Evolutionary conservation across 2,329 filamentous ascomycete species (phyloP), one percentile per base, ranked within the genome.

Genomic region (Monilinia fructicola): DNA sequence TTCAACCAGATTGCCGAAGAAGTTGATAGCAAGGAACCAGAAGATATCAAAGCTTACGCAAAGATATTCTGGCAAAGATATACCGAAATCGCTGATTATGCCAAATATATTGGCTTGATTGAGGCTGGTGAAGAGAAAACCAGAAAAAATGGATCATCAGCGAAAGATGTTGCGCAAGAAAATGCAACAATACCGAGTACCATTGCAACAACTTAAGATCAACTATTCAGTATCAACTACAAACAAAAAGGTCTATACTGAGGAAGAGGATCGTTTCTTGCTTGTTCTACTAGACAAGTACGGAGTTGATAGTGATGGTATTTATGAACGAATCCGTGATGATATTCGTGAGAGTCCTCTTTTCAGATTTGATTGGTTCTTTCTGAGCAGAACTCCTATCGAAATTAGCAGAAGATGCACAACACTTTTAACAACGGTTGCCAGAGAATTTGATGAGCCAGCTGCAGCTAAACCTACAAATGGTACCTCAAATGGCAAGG

Each of bases 331-430:
- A 77, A 97, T 99, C 76, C 90, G 95, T n/a, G 94, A 98, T 71
- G 95, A 98, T 77, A 97, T 99, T 71, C 90, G 93, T 44, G 93
- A 97, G 71, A 94, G 90, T 66, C 93, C 95, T 12, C 82, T 99
- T 4, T 99, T 99, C 85, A 88, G 95, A 50, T 99, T 99, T 74
- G 95, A 99, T 77, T 99, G 96, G 96, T 99, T 99, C 82, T 97
- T 99, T 83, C 84, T 99, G 52, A 96, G 92, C 77, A 87, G 95
- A 55, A 99, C 94, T 4, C 92, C 95, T 0, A 89, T 93, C 60
- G 95, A 99, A 79, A 90, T 99, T 73, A 90, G 92, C 69, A 89
- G 95, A 73, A 87, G 96, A 63, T 98, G 95, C 80, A 96, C 91
- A 42, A 99, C 96, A 1, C 84, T 99, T 63, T 87, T 99, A 70